These are phyloP conservation scores for Rosa hybrid DNA, from an alignment of 331 rosid species.

Conservation along the genomic window DNA sequence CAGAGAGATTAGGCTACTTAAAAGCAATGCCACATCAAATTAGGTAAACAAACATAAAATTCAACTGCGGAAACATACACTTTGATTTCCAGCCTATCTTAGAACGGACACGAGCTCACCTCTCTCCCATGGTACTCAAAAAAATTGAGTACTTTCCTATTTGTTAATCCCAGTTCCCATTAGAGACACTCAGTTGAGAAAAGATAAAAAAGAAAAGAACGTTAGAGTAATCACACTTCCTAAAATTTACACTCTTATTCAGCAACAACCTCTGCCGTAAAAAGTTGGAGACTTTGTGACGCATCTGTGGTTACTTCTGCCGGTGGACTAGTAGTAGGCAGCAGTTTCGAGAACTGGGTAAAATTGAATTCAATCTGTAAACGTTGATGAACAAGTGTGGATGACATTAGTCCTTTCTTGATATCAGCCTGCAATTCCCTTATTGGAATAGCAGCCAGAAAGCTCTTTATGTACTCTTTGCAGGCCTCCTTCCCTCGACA, in stretches of 20 bases:
- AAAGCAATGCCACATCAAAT: slow-evolving; percentile 11
- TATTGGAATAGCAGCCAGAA: slow-evolving; percentile 96
- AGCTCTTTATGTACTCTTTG: slow-evolving; percentile 94
- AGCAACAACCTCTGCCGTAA: slow-evolving; percentile 41
- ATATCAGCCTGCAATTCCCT: slow-evolving; percentile 95
- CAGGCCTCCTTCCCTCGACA: slow-evolving; percentile 92
- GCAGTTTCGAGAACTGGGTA: slow-evolving; percentile 54
- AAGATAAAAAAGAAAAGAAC: slow-evolving; percentile 25
- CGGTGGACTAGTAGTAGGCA: slow-evolving; percentile 15
- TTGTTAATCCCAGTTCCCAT: slow-evolving; percentile 47
- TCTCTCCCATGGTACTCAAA: slow-evolving; percentile 33
- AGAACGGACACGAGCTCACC: slow-evolving; percentile 16
- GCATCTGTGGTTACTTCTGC: slow-evolving; percentile 36
- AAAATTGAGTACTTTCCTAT: slow-evolving; percentile 37
- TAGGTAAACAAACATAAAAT: slow-evolving; percentile 16
- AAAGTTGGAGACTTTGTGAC: slow-evolving; percentile 33
- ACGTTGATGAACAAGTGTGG: slow-evolving; percentile 88
- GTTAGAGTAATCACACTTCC: slow-evolving; percentile 54
- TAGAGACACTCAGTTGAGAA: slow-evolving; percentile 27
- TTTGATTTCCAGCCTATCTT: slow-evolving; percentile 34
- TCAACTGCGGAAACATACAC: slow-evolving; percentile 15
- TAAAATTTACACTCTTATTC: slow-evolving; percentile 39
- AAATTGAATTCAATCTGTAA: slow-evolving; percentile 91
- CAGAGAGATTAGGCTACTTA: slow-evolving; percentile 24
- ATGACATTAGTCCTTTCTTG: slow-evolving; percentile 80